Percentiles rank a stretch among this genome's conserved stretches.
These are phyloP conservation scores for Kluyveromyces sp. DNA, from an alignment of 1,139 yeast genomes.

Conservation along the genomic window DNA sequence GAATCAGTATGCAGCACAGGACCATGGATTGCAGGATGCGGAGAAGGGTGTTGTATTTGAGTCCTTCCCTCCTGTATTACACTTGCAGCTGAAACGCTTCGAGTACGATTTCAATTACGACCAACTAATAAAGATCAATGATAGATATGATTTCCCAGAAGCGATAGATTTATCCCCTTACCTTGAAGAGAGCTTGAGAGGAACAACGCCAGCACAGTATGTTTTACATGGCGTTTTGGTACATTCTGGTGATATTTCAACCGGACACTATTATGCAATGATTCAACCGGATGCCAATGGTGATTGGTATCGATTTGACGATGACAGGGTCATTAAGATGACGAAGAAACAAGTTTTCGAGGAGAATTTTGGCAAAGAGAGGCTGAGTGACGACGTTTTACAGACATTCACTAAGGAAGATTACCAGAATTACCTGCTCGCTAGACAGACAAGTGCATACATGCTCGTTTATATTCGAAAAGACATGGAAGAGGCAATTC, in stretches of 20 bases:
- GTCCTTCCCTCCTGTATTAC: constrained; percentile 86
- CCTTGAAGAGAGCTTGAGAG: constrained; percentile 52
- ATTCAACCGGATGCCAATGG: constrained; percentile 69
- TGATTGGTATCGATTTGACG: constrained; percentile 89
- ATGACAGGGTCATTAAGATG: constrained; percentile 86
- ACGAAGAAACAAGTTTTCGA: constrained; percentile 80
- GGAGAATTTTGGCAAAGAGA: constrained; percentile 84
- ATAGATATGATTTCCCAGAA: constrained; percentile 84
- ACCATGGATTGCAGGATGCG: constrained; percentile 90
- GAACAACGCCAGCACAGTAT: constrained; percentile 51
- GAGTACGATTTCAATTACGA: constrained; percentile 92
- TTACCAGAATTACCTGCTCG: constrained; percentile 55
- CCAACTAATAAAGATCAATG: constrained; percentile 85
- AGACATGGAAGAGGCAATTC: constrained; percentile 47
- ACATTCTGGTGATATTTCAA: constrained; percentile 91
- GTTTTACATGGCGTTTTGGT: constrained; percentile 88
- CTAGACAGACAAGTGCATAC: constrained; percentile 89
- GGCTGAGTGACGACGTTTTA: constrained; percentile 42
- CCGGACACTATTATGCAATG: constrained; percentile 95
- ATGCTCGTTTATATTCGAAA: constrained; percentile 91
- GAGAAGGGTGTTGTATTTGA: constrained; percentile 92
- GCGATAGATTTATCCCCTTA: constrained; percentile 74
- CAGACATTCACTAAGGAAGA: constrained; percentile 49
- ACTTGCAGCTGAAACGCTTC: constrained; percentile 85
- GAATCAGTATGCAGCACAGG: constrained; percentile 91